Evolutionary conservation across 2,329 filamentous ascomycete genomes (phyloP), one percentile per base, ranked within the genome.

Genomic region (Fusarium solani-melongenae): DNA sequence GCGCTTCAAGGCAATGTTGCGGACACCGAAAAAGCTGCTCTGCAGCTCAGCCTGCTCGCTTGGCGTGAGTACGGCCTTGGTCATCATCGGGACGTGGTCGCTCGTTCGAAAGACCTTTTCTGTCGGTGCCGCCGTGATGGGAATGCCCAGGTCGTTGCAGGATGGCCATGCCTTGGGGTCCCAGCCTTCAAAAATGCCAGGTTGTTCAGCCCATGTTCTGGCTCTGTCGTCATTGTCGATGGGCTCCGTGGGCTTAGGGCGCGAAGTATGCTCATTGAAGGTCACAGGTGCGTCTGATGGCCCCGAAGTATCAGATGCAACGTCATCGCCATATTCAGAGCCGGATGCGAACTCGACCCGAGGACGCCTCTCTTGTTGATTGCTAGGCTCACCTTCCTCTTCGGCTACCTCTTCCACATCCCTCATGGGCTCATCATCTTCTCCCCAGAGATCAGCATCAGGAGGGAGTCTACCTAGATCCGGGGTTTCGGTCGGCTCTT

Each of bases 31-130:
- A 20, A 67, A 31, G 10, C 29, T 6, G 0, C 2, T 6, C 36
- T 86, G 82, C 1, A 86, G 76, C 6, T 78, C 73, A 3, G 76
- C 79, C 58, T 83, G 79, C 69, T 87, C 85, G 0, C 80, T 83
- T 0, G 82, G 81, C 0, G 85, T 87, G 62, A 86, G 73, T 17
- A 86, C 76, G 1, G 78, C 81, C 27, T 81, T 79, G 17, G 80
- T 81, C 17, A 84, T 73, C 53, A 81, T 79, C 2, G 85, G 84
- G 29, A 84, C 72, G 33, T 76, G 78, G 20, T 74, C 71, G 1
- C 79, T 77, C 0, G 79, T 82, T 12, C 77, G 77, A 53, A 86
- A 77, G 20, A 87, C 71, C 2, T 73, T 71, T 66, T 87, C 85
- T 1, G 79, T 39, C 0, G 79, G 72, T 0, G 79, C 64, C 2